phyloP scores from a whole-genome alignment of 495 filamentous ascomycete species.

The Penicillium herquei region DNA sequence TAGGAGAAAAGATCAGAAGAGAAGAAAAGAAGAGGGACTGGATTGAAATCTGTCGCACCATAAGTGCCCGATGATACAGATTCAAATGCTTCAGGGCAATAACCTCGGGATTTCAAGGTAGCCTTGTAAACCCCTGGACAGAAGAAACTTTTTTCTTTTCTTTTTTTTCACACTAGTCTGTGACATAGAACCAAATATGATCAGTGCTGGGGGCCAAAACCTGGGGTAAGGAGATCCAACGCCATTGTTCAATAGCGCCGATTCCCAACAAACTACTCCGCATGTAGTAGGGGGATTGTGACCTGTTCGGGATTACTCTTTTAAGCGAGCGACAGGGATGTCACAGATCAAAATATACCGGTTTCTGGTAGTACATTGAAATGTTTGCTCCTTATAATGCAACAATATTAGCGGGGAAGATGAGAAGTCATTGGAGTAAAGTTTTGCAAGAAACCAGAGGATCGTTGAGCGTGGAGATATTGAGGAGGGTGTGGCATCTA shows the following conservation, averaged over 20 bases:
- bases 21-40: neutral
- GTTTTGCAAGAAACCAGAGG: neutral
- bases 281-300: neutral
- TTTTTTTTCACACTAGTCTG: neutral
- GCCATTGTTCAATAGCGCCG: slow-evolving; percentile 5
- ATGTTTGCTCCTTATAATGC: no score
- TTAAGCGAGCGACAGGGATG: slow-evolving; percentile 4
- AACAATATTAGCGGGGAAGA: no score
- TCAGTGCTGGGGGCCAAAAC: slow-evolving; percentile 1
- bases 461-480: neutral
- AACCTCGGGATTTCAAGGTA: neutral
- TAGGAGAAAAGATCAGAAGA: neutral
- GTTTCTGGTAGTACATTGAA: neutral
- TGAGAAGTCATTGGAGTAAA: neutral
- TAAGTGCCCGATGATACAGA: slow-evolving; percentile 1
- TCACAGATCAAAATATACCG: neutral
- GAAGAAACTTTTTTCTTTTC: neutral
- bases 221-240: slow-evolving; percentile 6
- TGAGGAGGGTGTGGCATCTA: neutral
- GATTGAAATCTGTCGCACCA: slow-evolving; percentile 2
- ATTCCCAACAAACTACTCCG: neutral
- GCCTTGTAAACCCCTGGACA: neutral
- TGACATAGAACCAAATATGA: neutral
- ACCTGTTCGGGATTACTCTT: neutral
- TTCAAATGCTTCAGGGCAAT: neutral